A percentile compares a stretch with the other conserved stretches of the same genome.
These are phyloP conservation scores for Clausena lansium DNA, from an alignment of 345 rosid species.

Conservation along the genomic window DNA sequence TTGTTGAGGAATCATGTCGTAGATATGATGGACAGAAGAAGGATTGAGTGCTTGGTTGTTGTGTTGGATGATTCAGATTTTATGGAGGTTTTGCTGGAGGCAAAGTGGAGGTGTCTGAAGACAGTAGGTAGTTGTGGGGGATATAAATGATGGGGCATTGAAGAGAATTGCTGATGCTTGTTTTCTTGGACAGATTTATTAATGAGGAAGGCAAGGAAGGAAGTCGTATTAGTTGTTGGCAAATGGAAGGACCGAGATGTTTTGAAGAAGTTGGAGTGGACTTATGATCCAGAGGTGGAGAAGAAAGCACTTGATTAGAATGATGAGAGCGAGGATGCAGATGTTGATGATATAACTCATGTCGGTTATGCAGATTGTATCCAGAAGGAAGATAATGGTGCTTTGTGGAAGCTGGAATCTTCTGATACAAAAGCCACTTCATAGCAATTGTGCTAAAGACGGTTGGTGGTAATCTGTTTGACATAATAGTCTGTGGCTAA, in stretches of 20 bases:
- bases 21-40: slow-evolving; percentile 68
- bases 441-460: slow-evolving; percentile 1
- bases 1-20: slow-evolving; percentile 70
- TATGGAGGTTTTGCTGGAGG: slow-evolving; percentile 65
- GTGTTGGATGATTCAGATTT: slow-evolving; percentile 82
- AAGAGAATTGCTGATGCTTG: slow-evolving; percentile 69
- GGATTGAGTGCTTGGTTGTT: slow-evolving; percentile 66
- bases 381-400: slow-evolving; percentile 31
- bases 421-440: slow-evolving; percentile 37
- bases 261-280: slow-evolving; percentile 33
- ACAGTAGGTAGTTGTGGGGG: slow-evolving; percentile 52
- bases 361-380: slow-evolving; percentile 18
- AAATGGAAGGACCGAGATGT: slow-evolving; percentile 37
- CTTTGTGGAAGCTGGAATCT: slow-evolving; percentile 69
- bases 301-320: slow-evolving; percentile 20
- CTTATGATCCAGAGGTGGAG: slow-evolving; percentile 18
- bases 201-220: slow-evolving; percentile 83
- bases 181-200: slow-evolving; percentile 78
- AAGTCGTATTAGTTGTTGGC: slow-evolving; percentile 57
- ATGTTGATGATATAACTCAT: slow-evolving; percentile 23
- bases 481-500: not conserved
- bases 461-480: no score
- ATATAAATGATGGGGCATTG: slow-evolving; percentile 32
- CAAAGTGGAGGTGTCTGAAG: slow-evolving; percentile 63
- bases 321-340: not conserved